Conservation (phyloP, 106 monocot genomes). For the Hemerocallis citrina region DNA sequence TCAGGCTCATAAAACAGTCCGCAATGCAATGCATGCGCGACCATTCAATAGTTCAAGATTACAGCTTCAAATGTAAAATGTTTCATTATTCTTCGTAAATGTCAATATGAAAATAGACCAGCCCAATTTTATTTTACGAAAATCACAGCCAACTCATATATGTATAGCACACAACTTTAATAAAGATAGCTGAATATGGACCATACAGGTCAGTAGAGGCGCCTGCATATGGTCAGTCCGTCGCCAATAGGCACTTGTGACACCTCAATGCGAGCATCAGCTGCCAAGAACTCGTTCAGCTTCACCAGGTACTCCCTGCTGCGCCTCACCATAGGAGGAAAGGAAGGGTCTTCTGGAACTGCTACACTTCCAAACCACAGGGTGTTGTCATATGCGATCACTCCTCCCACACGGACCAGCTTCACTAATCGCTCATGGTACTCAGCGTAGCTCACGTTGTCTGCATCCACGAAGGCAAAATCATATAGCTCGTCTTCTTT, state of each 20-base stretch:
- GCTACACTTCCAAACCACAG: constrained; percentile 53
- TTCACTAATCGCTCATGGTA: constrained; percentile 49
- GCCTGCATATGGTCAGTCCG: constrained; percentile 39
- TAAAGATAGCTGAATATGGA: no score
- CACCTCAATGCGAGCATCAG: constrained; percentile 27
- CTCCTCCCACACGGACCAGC: constrained; percentile 50
- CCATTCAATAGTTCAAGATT: no score
- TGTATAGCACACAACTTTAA: no score
- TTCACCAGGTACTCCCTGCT: background rate
- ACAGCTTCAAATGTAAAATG: no score
- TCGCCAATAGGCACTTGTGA: constrained; percentile 32
- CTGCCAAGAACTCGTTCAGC: constrained; percentile 31
- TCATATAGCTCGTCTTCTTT: constrained; percentile 32
- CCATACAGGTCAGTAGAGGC: constrained; percentile 14
- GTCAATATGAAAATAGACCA: no score
- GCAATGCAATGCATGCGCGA: no score
- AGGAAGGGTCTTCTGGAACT: background rate
- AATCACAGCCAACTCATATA: no score
- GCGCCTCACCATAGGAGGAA: background rate
- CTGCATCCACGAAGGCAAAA: constrained; percentile 57
- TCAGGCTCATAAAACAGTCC: no score
- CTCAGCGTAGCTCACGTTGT: constrained; percentile 29
- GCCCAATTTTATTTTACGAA: no score
- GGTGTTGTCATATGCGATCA: constrained; percentile 58
- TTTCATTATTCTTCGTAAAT: no score